Evolutionary conservation across 345 rosid genomes (phyloP).

Genomic region (Hevea brasiliensis): DNA sequence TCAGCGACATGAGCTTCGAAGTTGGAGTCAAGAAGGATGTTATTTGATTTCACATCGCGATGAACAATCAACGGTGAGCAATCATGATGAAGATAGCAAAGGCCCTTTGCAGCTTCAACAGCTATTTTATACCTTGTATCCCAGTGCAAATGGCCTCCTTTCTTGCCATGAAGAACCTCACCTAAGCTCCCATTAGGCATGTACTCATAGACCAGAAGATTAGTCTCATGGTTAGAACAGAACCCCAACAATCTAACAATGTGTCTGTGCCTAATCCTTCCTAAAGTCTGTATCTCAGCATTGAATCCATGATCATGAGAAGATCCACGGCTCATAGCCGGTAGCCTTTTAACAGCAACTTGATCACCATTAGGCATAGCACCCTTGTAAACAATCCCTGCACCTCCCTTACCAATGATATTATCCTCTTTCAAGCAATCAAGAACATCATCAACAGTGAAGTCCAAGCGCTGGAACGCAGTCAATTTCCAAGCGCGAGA

Average conservation of each 20-base stretch:
- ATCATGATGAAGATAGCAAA: constrained; percentile 87
- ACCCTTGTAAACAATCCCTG: constrained; percentile 87
- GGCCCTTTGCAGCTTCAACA: constrained; percentile 83
- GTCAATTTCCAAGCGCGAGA: constrained; percentile 87
- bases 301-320: constrained; percentile 94
- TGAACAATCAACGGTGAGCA: constrained; percentile 88
- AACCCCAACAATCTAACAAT: constrained; percentile 81
- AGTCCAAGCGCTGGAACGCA: constrained; percentile 91
- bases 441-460: constrained; percentile 78
- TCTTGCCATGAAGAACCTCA: constrained; percentile 85
- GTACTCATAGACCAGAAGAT: constrained; percentile 82
- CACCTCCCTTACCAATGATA: constrained; percentile 95
- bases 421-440: constrained; percentile 86
- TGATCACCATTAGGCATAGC: constrained; percentile 71
- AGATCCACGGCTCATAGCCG: constrained; percentile 79
- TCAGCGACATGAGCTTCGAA: constrained; percentile 96
- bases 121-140: constrained; percentile 83
- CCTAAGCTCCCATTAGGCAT: constrained; percentile 95
- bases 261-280: constrained; percentile 82
- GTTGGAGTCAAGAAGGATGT: constrained; percentile 74
- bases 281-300: constrained; percentile 91
- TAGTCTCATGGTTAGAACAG: constrained; percentile 89
- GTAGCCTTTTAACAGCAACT: constrained; percentile 80
- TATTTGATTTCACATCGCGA: constrained; percentile 84
- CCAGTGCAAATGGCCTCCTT: constrained; percentile 92